Conservation (phyloP, 148 eudicot genomes). For the Linanthus parryae region DNA sequence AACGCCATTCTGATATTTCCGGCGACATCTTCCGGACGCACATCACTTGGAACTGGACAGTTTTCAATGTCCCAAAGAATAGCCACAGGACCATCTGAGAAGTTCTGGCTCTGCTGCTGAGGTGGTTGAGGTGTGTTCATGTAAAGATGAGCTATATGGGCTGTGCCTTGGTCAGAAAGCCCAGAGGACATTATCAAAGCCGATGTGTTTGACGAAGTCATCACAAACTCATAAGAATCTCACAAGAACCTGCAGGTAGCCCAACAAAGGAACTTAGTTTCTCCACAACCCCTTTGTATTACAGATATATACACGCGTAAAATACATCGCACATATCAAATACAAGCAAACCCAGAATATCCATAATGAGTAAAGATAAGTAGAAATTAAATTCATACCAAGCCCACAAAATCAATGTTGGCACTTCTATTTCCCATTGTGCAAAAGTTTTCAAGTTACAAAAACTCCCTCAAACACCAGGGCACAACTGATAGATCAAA, state of each 20-base stretch:
- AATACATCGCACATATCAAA: too few species aligned
- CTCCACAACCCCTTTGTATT: too few species aligned
- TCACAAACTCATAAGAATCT: constrained; percentile 14
- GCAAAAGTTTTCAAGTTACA: too few species aligned
- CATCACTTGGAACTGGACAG: constrained; percentile 92
- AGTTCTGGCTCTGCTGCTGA: constrained; percentile 21
- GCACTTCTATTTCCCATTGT: too few species aligned
- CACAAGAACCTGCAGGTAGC: constrained; percentile 9
- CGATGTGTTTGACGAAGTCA: constrained; percentile 34
- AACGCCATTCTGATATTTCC: constrained; percentile 93
- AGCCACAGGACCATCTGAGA: constrained; percentile 60
- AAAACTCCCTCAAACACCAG: too few species aligned
- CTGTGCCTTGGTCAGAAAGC: constrained; percentile 25
- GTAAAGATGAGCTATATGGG: constrained; percentile 21
- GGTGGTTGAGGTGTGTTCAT: constrained; percentile 25
- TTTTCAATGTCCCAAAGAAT: constrained; percentile 99
- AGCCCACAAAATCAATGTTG: too few species aligned
- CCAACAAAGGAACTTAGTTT: neutral
- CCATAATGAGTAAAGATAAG: too few species aligned
- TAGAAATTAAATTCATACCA: too few species aligned
- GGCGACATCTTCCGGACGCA: constrained; percentile 89
- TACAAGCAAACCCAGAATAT: too few species aligned
- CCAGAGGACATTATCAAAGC: constrained; percentile 27
- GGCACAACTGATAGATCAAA: too few species aligned
- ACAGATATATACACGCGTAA: too few species aligned